These are phyloP conservation scores for Fusarium hostae DNA, from an alignment of 2,329 filamentous ascomycete species.

Conservation along the genomic window DNA sequence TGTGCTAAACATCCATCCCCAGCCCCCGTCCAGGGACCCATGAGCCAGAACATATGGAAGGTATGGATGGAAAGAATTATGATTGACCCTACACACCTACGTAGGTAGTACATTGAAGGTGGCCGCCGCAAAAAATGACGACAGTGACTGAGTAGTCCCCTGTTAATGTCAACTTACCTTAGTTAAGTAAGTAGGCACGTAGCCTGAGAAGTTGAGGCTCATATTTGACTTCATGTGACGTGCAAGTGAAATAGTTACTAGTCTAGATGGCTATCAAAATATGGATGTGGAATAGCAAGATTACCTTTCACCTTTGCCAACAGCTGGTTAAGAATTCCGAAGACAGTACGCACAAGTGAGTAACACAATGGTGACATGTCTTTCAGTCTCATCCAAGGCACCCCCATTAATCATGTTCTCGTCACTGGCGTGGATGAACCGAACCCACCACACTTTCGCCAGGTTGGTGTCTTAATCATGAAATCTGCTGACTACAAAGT, in stretches of 20 bases:
- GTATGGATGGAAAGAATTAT: not conserved
- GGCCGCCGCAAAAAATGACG: not conserved
- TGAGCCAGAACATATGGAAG: too few relatives aligned
- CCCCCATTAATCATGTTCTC: slow-evolving; percentile 6
- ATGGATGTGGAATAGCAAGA: not conserved
- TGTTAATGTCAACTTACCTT: not conserved
- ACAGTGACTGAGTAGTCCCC: slow-evolving; percentile 6
- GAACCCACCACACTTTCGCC: not conserved
- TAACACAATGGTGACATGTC: not conserved
- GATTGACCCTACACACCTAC: slow-evolving; percentile 2
- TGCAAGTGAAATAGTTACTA: not conserved
- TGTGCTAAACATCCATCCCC: slow-evolving; percentile 10
- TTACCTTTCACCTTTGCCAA: not conserved
- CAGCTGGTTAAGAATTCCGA: not conserved
- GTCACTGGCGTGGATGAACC: not conserved
- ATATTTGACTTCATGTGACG: slow-evolving; percentile 21
- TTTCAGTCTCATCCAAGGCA: not conserved
- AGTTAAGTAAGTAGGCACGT: not conserved
- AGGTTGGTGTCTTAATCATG: not conserved
- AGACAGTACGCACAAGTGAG: not conserved
- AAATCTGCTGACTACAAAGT: not conserved
- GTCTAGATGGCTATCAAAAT: not conserved
- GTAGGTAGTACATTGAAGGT: slow-evolving; percentile 9
- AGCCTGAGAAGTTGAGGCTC: slow-evolving; percentile 12
- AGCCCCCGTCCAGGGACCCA: not conserved